These are phyloP conservation scores for Hypholoma fasciculare DNA, from an alignment of 768 basidiomycete genomes.

Conservation along the genomic window DNA sequence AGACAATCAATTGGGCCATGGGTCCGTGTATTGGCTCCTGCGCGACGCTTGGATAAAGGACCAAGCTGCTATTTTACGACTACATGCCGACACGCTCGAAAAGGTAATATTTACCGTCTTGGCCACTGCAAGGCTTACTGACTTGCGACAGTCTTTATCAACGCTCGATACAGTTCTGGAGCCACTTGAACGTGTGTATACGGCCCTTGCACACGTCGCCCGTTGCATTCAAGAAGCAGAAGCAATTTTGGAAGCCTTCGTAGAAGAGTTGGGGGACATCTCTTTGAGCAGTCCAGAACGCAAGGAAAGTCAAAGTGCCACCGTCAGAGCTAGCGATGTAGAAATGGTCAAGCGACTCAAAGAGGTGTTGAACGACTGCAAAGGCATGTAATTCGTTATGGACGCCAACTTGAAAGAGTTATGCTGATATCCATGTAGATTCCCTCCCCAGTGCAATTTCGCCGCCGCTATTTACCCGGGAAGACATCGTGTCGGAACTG, in stretches of 20 bases:
- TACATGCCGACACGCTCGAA: slow-evolving; percentile 13
- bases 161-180: slow-evolving; percentile 7
- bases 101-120: slow-evolving; percentile 9
- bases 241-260: slow-evolving; percentile 19
- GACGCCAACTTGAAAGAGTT: not conserved
- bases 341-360: slow-evolving; percentile 12
- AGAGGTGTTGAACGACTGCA: slow-evolving; percentile 9
- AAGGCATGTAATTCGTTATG: slow-evolving; percentile 7
- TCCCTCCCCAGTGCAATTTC: slow-evolving; percentile 1
- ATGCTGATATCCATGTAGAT: slow-evolving; percentile 6
- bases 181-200: slow-evolving; percentile 16
- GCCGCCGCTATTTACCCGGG: slow-evolving; percentile 11
- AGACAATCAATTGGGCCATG: not conserved
- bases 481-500: slow-evolving; percentile 19
- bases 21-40: slow-evolving; percentile 10
- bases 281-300: not conserved
- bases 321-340: not conserved
- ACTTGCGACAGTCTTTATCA: slow-evolving; percentile 4
- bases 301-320: not conserved
- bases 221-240: slow-evolving; percentile 17
- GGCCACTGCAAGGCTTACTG: not conserved
- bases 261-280: slow-evolving; percentile 23
- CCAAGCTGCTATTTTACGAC: slow-evolving; percentile 13
- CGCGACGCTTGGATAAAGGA: slow-evolving; percentile 17
- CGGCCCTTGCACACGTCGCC: slow-evolving; percentile 7